These are phyloP conservation scores for Emmonsiellopsis sp. DNA, from an alignment of 2,329 filamentous ascomycete species.

Conservation along the genomic window DNA sequence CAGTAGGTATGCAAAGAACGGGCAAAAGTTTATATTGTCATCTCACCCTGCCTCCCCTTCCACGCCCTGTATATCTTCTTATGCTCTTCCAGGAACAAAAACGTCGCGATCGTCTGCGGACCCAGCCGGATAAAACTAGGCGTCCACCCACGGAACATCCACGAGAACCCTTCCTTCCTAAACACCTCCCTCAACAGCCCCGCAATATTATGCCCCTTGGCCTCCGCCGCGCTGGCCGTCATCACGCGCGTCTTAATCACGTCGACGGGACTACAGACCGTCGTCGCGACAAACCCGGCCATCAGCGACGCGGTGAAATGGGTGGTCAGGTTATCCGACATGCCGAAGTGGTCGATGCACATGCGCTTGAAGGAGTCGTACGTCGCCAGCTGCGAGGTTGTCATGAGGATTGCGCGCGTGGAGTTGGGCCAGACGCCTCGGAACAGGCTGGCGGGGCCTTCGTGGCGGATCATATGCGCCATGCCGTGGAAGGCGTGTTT, in stretches of 20 bases:
- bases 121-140: conserved; percentile 58
- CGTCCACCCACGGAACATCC: conserved; percentile 60
- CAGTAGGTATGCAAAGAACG: no score
- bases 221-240: conserved; percentile 40
- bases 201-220: conserved; percentile 35
- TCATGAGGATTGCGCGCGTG: conserved; percentile 56
- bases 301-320: conserved; percentile 54
- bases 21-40: neutral
- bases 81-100: conserved; percentile 58
- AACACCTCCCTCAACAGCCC: conserved; percentile 45
- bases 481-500: conserved; percentile 80
- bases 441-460: conserved; percentile 69
- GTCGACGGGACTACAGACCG: conserved; percentile 57
- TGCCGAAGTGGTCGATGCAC: conserved; percentile 41
- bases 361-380: conserved; percentile 56
- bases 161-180: conserved; percentile 48
- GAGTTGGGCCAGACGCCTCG: conserved; percentile 61
- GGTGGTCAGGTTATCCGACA: conserved; percentile 49
- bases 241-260: conserved; percentile 60
- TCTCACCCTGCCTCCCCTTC: conserved; percentile 49
- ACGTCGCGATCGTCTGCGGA: conserved; percentile 57
- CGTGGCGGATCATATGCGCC: conserved; percentile 73
- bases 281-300: conserved; percentile 58
- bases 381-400: conserved; percentile 52
- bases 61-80: conserved; percentile 50